Evolutionary conservation across 257 asterid species (phyloP).

Genomic region (Asclepias syriaca): DNA sequence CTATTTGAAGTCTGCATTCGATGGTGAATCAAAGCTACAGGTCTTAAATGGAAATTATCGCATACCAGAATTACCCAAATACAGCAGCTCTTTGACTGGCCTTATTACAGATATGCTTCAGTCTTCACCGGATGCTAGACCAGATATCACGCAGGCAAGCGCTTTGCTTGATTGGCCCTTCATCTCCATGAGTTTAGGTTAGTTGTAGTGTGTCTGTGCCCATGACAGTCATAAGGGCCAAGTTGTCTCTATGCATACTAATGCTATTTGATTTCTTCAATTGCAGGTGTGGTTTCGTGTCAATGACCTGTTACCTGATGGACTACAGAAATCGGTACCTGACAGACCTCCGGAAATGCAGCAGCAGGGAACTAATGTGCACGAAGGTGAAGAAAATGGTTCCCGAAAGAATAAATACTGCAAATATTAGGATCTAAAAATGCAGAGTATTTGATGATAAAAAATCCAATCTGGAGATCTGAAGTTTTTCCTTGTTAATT

Average conservation of each 20-base stretch:
- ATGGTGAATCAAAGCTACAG: slow-evolving; percentile 99
- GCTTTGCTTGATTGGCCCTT: slow-evolving; percentile 86
- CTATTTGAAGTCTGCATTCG: slow-evolving; percentile 91
- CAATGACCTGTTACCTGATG: slow-evolving; percentile 73
- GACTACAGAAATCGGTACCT: slow-evolving; percentile 75
- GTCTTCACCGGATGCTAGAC: slow-evolving; percentile 81
- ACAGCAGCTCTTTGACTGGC: slow-evolving; percentile 57
- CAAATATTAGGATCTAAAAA: not conserved
- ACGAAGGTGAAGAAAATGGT: slow-evolving; percentile 42
- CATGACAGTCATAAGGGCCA: slow-evolving; percentile 52
- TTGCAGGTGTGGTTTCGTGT: slow-evolving; percentile 97
- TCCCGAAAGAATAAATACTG: not conserved
- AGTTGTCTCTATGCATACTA: slow-evolving; percentile 30
- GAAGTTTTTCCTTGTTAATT: not conserved
- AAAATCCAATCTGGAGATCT: not conserved
- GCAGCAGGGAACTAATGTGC: slow-evolving; percentile 48
- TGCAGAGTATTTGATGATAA: not conserved
- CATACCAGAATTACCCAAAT: slow-evolving; percentile 88
- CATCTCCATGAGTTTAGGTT: slow-evolving; percentile 80
- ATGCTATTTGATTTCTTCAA: slow-evolving; percentile 22
- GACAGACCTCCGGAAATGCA: slow-evolving; percentile 70
- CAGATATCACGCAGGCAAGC: slow-evolving; percentile 99
- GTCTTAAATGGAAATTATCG: slow-evolving; percentile 89
- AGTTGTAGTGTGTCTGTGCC: slow-evolving; percentile 67
- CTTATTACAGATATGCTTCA: slow-evolving; percentile 84